phyloP scores from a whole-genome alignment of 2,329 filamentous ascomycete genomes.

The Botrytis pseudocinerea region DNA sequence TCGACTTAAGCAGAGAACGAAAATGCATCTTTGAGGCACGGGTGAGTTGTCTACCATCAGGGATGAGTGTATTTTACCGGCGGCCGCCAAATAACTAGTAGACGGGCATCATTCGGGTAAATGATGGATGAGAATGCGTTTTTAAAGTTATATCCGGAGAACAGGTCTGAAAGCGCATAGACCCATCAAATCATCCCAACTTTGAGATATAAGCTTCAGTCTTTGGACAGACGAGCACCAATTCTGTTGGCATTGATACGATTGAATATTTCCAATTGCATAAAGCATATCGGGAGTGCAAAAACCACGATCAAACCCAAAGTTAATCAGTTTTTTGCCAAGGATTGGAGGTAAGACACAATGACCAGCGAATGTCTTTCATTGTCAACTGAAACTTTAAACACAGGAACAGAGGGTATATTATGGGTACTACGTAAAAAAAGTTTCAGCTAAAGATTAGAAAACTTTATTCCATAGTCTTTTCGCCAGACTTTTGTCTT shows the following conservation, averaged over 20 bases:
- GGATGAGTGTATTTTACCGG: not conserved
- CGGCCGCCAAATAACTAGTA: not conserved
- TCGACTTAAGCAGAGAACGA: not conserved
- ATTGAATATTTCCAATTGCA: not conserved
- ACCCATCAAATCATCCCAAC: not conserved
- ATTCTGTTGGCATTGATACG: not conserved
- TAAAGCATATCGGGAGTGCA: not conserved
- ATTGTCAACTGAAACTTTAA: not conserved
- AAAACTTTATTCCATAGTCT: constrained; percentile 16
- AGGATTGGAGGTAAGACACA: not conserved
- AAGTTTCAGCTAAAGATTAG: not conserved
- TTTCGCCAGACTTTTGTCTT: not conserved
- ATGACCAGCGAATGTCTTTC: not conserved
- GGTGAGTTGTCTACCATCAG: not conserved
- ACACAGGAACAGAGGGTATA: not conserved
- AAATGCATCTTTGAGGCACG: not conserved
- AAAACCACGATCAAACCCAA: not conserved
- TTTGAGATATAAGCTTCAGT: not conserved
- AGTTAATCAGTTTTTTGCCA: not conserved
- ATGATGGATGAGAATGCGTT: not conserved
- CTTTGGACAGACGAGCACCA: not conserved
- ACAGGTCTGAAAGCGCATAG: not conserved
- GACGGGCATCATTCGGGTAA: not conserved
- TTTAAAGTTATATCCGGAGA: not conserved
- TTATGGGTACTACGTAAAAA: not conserved